Conservation (phyloP, 2,329 filamentous ascomycete genomes). For the Scytalidium lignicola region DNA sequence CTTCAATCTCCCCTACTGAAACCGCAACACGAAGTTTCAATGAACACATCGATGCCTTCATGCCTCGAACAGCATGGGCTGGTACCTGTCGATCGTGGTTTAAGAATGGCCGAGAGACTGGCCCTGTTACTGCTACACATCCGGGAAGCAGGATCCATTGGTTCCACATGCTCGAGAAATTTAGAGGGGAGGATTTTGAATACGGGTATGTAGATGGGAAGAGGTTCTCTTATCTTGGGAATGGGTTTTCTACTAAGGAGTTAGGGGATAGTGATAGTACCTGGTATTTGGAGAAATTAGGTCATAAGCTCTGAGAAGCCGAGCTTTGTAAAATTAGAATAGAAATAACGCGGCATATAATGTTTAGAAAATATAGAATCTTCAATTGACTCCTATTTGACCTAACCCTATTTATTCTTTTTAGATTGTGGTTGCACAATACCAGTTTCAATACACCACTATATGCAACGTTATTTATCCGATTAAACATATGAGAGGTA, state of each 20-base stretch:
- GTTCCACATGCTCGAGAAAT: constrained; percentile 13
- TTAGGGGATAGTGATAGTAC: constrained; percentile 7
- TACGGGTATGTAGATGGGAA: not conserved
- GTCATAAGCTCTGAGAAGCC: not conserved
- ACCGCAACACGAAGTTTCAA: constrained; percentile 29
- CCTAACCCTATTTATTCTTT: no score
- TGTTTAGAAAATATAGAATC: no score
- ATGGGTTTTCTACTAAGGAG: constrained; percentile 10
- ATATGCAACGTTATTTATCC: no score
- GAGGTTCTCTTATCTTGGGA: constrained; percentile 13
- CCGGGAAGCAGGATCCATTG: constrained; percentile 14
- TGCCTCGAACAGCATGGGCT: constrained; percentile 21
- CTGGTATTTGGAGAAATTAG: constrained; percentile 11
- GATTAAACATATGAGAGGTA: no score
- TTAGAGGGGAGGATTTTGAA: constrained; percentile 14
- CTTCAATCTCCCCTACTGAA: constrained; percentile 34
- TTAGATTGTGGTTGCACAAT: no score
- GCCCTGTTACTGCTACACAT: constrained; percentile 12
- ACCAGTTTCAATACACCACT: no score
- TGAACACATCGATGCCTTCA: constrained; percentile 23
- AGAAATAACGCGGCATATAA: no score
- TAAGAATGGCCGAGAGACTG: constrained; percentile 11
- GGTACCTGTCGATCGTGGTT: constrained; percentile 18
- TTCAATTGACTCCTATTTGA: no score
- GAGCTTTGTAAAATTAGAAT: not conserved